Conservation (phyloP, 1,284 basidiomycete species). For the Papiliotrema terrestris region DNA sequence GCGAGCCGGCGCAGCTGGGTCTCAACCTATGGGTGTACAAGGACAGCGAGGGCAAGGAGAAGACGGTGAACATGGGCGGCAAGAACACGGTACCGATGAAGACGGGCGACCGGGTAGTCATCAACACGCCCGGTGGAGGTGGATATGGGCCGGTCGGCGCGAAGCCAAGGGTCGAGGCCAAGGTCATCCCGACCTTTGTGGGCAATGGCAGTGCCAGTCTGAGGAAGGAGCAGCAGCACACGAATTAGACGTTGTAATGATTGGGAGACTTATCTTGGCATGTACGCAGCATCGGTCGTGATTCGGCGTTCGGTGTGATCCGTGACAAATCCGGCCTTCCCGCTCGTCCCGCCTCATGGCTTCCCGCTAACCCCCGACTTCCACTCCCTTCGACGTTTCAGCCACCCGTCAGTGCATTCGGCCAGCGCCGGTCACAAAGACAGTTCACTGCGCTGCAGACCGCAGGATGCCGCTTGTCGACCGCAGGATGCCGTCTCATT, state of each 20-base stretch:
- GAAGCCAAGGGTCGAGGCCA: neutral
- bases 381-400: too few species aligned
- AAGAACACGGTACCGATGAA: slow-evolving; percentile 66
- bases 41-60: slow-evolving; percentile 57
- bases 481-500: too few species aligned
- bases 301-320: too few species aligned
- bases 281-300: too few species aligned
- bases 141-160: slow-evolving; percentile 59
- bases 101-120: slow-evolving; percentile 27
- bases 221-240: neutral
- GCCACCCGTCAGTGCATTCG: too few species aligned
- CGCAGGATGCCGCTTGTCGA: too few species aligned
- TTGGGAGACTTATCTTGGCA: neutral
- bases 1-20: slow-evolving; percentile 23
- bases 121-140: slow-evolving; percentile 40
- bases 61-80: slow-evolving; percentile 80
- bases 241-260: neutral
- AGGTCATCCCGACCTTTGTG: neutral
- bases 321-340: too few species aligned
- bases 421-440: too few species aligned
- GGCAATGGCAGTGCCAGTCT: neutral
- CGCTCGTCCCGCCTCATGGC: too few species aligned
- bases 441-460: too few species aligned
- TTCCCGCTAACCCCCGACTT: too few species aligned
- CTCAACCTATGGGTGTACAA: slow-evolving; percentile 29